Evolutionary conservation across 768 basidiomycete genomes (phyloP).

Genomic region (Podaxis sp.): DNA sequence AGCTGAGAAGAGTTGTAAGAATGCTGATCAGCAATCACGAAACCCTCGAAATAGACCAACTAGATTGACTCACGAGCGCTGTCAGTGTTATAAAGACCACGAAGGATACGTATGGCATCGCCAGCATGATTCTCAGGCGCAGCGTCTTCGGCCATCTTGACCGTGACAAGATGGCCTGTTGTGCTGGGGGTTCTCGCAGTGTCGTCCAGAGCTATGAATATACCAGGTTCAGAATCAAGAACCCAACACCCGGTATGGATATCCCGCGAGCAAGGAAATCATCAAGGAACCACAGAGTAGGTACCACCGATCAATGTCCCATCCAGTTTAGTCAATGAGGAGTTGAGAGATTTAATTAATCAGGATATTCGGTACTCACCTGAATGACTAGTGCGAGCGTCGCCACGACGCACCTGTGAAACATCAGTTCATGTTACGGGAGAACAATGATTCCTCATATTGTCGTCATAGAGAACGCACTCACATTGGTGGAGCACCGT

Average conservation of each 20-base stretch:
- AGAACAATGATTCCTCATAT: neutral
- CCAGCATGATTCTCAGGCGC: slow-evolving; percentile 17
- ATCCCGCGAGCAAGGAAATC: slow-evolving; percentile 1
- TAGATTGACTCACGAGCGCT: slow-evolving; percentile 32
- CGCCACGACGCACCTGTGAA: slow-evolving; percentile 23
- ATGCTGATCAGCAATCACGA: neutral
- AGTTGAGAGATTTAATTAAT: neutral
- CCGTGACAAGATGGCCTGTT: slow-evolving; percentile 16
- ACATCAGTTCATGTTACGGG: neutral
- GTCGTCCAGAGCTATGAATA: slow-evolving; percentile 24
- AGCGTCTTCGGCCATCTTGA: slow-evolving; percentile 16
- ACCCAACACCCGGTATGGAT: neutral
- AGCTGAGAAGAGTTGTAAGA: slow-evolving; percentile 14
- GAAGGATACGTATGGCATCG: slow-evolving; percentile 39
- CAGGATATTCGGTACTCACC: slow-evolving; percentile 15
- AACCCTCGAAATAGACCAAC: neutral
- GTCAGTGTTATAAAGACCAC: slow-evolving; percentile 38
- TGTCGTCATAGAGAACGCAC: slow-evolving; percentile 17
- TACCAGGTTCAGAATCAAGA: neutral
- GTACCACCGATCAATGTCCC: neutral
- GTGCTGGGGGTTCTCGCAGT: slow-evolving; percentile 23
- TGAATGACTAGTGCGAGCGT: slow-evolving; percentile 28
- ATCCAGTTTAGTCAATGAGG: neutral
- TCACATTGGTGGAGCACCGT: slow-evolving; percentile 55
- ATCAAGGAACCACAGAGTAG: slow-evolving; percentile 24